Base-by-base conservation (phyloP, 2,329 filamentous ascomycete genomes). In the Ophiosphaerella narmari region DNA sequence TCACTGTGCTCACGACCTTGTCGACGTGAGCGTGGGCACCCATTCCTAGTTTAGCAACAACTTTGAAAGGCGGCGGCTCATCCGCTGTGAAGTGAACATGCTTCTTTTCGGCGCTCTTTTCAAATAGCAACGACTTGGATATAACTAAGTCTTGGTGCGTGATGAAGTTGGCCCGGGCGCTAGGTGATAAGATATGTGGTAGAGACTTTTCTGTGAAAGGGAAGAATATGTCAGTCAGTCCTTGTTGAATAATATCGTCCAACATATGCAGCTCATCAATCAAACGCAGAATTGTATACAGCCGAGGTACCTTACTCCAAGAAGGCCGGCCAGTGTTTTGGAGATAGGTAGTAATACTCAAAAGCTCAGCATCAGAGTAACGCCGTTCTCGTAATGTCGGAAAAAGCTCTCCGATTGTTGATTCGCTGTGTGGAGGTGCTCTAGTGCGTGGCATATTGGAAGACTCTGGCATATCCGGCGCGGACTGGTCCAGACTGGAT, bases 161-260 rank as follows among this genome's bases (percentile, higher is more conserved):
- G 8, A 55, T 36, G 21, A 55, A 52, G 14, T 36, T 31, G 11
- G 41, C 37, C 39, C 24, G 23, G n/a, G 37, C 32, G 3, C 48
- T 41, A 2, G 48, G 48, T 11, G 43, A 52, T 21, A 55, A 26
- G n/a, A 39, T 12, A 26, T 40, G 31, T n/a, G 52, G 52, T 7
- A 55, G 36, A 16, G 48, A 45, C 12, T 40, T 36, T 12, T 38
- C 35, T n/a, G 35, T 43, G 24, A 55, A 55, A 8, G 52, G 52
- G 23, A 55, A 55, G 45, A 41, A 55, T 9, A 55, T 43, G 42
- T 54, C 46, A 13, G 46, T 54, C 13, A 54, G 46, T 9, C 53
- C 53, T 41, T 47, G 40, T 18, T 39, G 21, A 24, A 53, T 35
- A 26, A 55, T 49, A n/a, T 32, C 12, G 24, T 52, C 48, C 7